Base-by-base conservation (phyloP, 331 rosid genomes). In the Acacia pycnantha region DNA sequence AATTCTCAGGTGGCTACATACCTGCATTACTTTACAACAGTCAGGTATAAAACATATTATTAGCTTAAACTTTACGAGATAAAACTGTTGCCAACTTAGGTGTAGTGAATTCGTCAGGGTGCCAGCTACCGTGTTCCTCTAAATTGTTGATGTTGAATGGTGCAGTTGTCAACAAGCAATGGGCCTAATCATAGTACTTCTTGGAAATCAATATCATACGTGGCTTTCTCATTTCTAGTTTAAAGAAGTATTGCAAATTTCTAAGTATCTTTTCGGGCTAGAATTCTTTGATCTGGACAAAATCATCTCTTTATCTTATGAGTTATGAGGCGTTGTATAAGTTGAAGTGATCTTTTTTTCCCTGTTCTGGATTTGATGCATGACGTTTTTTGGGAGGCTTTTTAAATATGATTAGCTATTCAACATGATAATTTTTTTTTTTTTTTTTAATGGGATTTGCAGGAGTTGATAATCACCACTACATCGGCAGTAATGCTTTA, bases 391-490 rank as follows among this genome's bases (percentile, higher is more conserved):
- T 0, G 2, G 7, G 24, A 11, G 61, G 26, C 26, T 6, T 54
- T 19, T 50, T 6, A 7, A 19, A 54, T 54, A 4, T 21, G 26
- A 54, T 21, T 54, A 19, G 62, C 26, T n/a, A 56, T 56, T 56
- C 29, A 56, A n/a, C 29, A 3, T 8, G 70, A 67, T 64, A 69
- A 43, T 62, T 33, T 62, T 56, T 56, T 62, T 56, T 43, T 29
- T 29, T 33, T 33, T 33, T 56, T 56, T 62, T 56, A 37, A n/a
- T 79, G 70, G 75, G 65, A 27, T 85, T 79, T 85, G 77, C 96
- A 96, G 99, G 99, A 96, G 82, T 82, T 92, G 85, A 50, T 96
- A 71, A 86, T 96, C 88, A 96, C 99, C 18, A 62, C 92, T 65
- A 61, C 93, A 61, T 82, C 98, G 6, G 92, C 97, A 64, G 29